These are phyloP conservation scores for Solanum habrochaites DNA, from an alignment of 257 asterid species.

Conservation along the genomic window DNA sequence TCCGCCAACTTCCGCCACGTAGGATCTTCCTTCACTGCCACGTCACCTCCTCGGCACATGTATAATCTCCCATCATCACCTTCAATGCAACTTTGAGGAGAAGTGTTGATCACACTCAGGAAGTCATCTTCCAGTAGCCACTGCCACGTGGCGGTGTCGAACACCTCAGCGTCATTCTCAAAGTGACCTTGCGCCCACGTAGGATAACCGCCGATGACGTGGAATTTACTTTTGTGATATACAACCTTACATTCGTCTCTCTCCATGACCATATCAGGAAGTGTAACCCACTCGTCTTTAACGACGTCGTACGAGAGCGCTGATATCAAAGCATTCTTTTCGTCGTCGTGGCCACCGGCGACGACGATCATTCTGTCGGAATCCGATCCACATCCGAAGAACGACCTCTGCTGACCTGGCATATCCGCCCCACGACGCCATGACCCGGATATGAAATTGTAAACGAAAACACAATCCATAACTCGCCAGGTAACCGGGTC, in stretches of 20 bases:
- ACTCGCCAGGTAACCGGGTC: constrained; percentile 7
- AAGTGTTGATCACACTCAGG: neutral
- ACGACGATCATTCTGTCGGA: neutral
- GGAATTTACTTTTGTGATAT: constrained; percentile 7
- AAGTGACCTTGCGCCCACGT: constrained; percentile 4
- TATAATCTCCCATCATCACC: neutral
- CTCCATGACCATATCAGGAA: constrained; percentile 9
- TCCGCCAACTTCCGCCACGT: neutral
- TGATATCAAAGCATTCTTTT: neutral
- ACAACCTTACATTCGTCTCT: constrained; percentile 9
- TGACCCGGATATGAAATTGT: constrained; percentile 1
- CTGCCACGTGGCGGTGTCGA: neutral
- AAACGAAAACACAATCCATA: constrained; percentile 1
- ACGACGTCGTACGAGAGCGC: neutral
- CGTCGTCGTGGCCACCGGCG: constrained; percentile 13
- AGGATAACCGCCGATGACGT: constrained; percentile 8
- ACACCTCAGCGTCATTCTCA: neutral
- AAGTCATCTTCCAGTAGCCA: neutral
- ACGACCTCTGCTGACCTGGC: constrained; percentile 5
- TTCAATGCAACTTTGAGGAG: neutral
- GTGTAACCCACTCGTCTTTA: neutral
- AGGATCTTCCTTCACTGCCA: neutral
- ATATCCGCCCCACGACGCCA: constrained; percentile 15
- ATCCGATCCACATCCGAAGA: constrained; percentile 12
- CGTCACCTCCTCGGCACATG: neutral